Evolutionary conservation across 2,329 filamentous ascomycete genomes (phyloP).

Genomic region (Chaetomium globosum): DNA sequence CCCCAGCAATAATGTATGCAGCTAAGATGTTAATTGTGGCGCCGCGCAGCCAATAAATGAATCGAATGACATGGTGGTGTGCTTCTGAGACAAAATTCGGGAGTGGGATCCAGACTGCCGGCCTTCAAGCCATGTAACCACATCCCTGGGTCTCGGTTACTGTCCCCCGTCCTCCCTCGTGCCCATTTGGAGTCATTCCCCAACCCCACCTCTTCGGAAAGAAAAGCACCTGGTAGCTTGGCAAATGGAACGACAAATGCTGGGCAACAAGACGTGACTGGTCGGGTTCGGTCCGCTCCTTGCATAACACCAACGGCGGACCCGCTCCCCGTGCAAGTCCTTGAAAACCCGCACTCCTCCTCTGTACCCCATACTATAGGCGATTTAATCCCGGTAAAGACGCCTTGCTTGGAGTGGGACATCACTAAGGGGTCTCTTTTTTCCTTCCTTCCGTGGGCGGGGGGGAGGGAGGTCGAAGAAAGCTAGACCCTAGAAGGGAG

Average conservation of each 20-base stretch:
- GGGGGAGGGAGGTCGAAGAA: no score
- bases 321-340: constrained; percentile 2
- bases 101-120: no score
- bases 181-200: no score
- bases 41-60: background rate
- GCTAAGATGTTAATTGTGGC: no score
- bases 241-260: background rate
- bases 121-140: background rate
- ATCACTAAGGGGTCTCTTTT: no score
- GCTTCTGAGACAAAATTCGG: background rate
- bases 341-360: background rate
- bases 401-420: no score
- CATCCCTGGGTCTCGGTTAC: constrained; percentile 3
- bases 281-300: background rate
- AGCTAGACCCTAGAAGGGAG: no score
- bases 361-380: background rate
- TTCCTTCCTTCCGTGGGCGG: no score
- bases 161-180: no score
- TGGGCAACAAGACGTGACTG: background rate
- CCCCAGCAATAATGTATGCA: background rate
- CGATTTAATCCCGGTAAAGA: background rate
- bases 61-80: background rate
- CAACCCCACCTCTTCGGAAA: background rate
- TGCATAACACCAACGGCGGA: background rate
- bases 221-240: background rate